phyloP scores from a whole-genome alignment of 2,329 filamentous ascomycete genomes.

The Alternaria arborescens region DNA sequence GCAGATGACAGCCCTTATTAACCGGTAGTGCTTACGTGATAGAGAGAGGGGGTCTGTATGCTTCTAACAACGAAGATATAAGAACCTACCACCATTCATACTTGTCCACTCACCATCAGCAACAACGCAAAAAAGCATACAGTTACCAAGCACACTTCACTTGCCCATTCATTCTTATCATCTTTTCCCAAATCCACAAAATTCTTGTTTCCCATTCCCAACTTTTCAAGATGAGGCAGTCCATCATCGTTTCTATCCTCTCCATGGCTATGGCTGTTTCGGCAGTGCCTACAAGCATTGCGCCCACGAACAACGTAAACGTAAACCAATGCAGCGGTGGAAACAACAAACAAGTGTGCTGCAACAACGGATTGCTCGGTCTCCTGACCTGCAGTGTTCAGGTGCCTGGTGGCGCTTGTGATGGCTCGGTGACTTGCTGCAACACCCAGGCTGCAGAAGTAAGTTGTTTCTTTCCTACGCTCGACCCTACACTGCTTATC shows the following conservation, averaged over 20 bases:
- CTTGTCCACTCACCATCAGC: no score
- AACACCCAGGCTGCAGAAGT: not conserved
- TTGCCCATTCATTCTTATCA: not conserved
- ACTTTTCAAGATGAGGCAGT: not conserved
- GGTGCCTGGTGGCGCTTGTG: not conserved
- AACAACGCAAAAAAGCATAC: no score
- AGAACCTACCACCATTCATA: no score
- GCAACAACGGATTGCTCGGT: not conserved
- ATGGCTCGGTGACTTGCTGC: not conserved
- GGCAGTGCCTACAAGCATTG: not conserved
- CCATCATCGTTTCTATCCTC: not conserved
- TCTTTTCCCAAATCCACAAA: not conserved
- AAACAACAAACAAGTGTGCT: not conserved
- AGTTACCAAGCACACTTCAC: no score
- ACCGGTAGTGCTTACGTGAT: no score
- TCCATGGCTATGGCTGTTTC: not conserved
- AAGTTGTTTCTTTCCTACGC: not conserved
- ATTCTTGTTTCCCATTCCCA: not conserved
- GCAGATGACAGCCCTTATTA: no score
- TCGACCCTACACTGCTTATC: no score
- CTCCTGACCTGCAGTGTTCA: not conserved
- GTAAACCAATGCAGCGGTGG: not conserved
- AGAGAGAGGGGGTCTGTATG: no score
- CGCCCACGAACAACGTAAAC: not conserved
- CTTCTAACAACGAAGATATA: no score